phyloP scores from a whole-genome alignment of 164 flowering plant species.

The Sedum album region DNA sequence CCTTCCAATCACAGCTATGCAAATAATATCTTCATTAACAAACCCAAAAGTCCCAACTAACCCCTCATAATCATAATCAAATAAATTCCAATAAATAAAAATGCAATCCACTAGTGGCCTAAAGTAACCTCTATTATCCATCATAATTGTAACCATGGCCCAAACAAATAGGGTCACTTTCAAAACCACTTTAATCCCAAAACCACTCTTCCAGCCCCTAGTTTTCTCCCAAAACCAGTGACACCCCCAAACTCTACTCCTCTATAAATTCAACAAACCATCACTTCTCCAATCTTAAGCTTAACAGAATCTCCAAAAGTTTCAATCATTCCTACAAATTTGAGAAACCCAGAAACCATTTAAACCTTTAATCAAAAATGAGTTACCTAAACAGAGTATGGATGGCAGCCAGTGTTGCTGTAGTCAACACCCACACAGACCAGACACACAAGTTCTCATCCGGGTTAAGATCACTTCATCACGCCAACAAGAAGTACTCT shows the following conservation, averaged over 20 bases:
- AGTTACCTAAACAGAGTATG: background rate
- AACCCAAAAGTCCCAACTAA: too few relatives aligned
- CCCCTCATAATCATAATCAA: too few relatives aligned
- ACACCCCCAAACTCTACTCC: background rate
- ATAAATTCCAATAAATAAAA: background rate
- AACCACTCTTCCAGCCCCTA: background rate
- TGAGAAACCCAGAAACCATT: background rate
- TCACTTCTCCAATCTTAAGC: background rate
- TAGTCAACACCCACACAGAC: background rate
- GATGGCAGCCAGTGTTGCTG: background rate
- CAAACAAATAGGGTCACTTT: too few relatives aligned
- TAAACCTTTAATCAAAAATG: background rate
- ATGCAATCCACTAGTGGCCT: background rate
- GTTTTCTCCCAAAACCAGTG: background rate
- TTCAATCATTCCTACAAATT: background rate
- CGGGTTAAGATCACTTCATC: background rate
- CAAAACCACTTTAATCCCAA: background rate
- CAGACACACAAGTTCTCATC: background rate
- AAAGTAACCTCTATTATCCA: too few relatives aligned
- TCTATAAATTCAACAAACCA: background rate
- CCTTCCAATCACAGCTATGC: too few relatives aligned
- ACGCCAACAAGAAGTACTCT: background rate
- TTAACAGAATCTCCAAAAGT: background rate
- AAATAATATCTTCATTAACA: too few relatives aligned
- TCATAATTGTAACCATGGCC: too few relatives aligned